Evolutionary conservation across 495 filamentous ascomycete species (phyloP).

Genomic region (Parathielavia appendiculata): DNA sequence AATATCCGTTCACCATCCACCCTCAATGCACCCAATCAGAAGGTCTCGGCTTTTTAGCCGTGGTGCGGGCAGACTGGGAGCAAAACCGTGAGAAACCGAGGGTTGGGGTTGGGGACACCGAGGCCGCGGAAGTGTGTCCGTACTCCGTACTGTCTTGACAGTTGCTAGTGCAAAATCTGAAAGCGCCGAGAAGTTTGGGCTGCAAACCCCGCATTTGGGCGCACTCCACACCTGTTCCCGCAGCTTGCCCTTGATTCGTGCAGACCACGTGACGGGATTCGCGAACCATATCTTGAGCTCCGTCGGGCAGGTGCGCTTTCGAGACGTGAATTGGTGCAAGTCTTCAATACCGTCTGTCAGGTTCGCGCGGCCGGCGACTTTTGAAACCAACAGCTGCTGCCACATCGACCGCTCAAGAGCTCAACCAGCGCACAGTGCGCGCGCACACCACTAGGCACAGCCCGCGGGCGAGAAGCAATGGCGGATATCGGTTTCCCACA

Average conservation of each 20-base stretch:
- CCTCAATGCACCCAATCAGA: no score
- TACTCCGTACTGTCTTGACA: no score
- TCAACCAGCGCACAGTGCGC: not conserved
- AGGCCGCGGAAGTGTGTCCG: no score
- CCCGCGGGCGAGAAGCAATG: conserved; percentile 13
- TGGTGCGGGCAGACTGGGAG: no score
- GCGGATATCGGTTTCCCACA: conserved; percentile 20
- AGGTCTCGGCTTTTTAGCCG: no score
- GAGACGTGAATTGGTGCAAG: not conserved
- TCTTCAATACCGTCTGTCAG: not conserved
- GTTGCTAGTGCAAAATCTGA: no score
- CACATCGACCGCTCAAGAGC: not conserved
- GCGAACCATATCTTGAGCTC: conserved; percentile 12
- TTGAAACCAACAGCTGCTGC: not conserved
- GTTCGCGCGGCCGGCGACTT: no score
- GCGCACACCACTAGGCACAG: not conserved
- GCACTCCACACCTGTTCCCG: conserved; percentile 22
- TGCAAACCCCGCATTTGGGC: conserved; percentile 18
- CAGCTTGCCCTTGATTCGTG: conserved; percentile 28
- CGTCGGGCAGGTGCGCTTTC: conserved; percentile 2
- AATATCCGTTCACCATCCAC: no score
- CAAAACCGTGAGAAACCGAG: no score
- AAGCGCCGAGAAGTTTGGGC: conserved; percentile 11
- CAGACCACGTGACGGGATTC: conserved; percentile 32
- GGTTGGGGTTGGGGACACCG: no score